Base-by-base conservation (phyloP, 148 eudicot species). In the Fagopyrum esculentum region DNA sequence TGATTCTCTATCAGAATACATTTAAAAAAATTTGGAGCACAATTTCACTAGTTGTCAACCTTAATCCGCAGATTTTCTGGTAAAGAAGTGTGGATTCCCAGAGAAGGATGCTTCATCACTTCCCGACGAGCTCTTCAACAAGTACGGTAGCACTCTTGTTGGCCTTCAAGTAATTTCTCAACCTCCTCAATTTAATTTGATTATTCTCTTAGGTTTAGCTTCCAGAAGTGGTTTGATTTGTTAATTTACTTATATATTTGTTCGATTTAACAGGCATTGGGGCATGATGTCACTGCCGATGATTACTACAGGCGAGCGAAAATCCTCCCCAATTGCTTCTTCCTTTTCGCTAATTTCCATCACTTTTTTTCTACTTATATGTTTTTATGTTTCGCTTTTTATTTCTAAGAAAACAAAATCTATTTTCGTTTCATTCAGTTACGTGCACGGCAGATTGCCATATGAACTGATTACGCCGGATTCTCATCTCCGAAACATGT, bases 361-460 rank as follows among this genome's bases (percentile, higher is more conserved):
- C 5, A 40, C 13, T 60, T 59, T 5, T 44, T 5, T 13, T 40
- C 6, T 35, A 1, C 40, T 35, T 35, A 0, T 35, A 35, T 35
- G 40, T 35, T 35, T 35, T 1, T 35, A 35, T 35, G 40, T 35
- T 35, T 35, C 40, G 26, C 26, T 22, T 35, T 35, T 35, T 2
- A 35, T 35, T 35, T 35, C 40, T 35, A 35, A 35, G 40, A 35
- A 35, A 35, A 35, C 0, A 57, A 9, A 5, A 11, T 3, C n/a
- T 44, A 7, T 9, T n/a, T 13, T 46, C 26, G 50, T 9, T 12
- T 54, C 55, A 16, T 22, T 73, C 85, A 90, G 97, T 77, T 83
- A 85, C 83, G 95, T 93, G 82, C 98, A 93, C 89, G 98, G 97
- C 77, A 91, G 95, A 81, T 82, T 93, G 82, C 98, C 98, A 0